These are phyloP conservation scores for Venturia oleaginea DNA, from an alignment of 2,329 filamentous ascomycete species.

Conservation along the genomic window DNA sequence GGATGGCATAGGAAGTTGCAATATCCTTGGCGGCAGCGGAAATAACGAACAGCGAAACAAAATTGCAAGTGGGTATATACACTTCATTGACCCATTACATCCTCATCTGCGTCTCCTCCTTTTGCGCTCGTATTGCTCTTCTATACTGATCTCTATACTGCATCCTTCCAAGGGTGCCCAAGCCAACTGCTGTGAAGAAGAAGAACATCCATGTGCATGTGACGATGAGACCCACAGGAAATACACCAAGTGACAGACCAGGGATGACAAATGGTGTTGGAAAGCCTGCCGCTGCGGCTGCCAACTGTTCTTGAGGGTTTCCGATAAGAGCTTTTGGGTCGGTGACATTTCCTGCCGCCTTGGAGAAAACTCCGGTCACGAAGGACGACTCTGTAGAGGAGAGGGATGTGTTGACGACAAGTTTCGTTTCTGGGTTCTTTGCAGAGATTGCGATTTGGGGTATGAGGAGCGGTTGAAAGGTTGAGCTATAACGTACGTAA, in stretches of 20 bases:
- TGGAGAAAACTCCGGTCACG: slow-evolving; percentile 60
- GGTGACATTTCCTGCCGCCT: slow-evolving; percentile 35
- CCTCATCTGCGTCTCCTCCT: slow-evolving; percentile 5
- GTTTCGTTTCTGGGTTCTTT: slow-evolving; percentile 39
- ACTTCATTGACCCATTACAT: slow-evolving; percentile 4
- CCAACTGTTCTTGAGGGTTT: slow-evolving; percentile 31
- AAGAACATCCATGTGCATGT: slow-evolving; percentile 53
- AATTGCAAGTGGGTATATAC: neutral
- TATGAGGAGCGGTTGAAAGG: slow-evolving; percentile 54
- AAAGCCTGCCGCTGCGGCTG: slow-evolving; percentile 31
- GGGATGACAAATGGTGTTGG: slow-evolving; percentile 56
- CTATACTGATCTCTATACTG: slow-evolving; percentile 56
- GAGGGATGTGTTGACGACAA: slow-evolving; percentile 52
- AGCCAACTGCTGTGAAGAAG: slow-evolving; percentile 48
- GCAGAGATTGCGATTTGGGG: slow-evolving; percentile 59
- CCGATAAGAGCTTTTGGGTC: slow-evolving; percentile 10
- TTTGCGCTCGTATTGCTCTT: slow-evolving; percentile 31
- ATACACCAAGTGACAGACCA: slow-evolving; percentile 57
- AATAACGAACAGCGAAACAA: neutral
- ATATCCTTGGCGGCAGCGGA: neutral
- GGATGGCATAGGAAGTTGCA: slow-evolving; percentile 3
- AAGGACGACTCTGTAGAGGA: slow-evolving; percentile 64
- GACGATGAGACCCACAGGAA: slow-evolving; percentile 61
- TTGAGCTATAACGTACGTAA: neutral
- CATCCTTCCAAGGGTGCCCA: slow-evolving; percentile 58